Evolutionary conservation across 306 rosid genomes (phyloP), one percentile per base, ranked within the genome.

Genomic region (Acmispon strigosus): DNA sequence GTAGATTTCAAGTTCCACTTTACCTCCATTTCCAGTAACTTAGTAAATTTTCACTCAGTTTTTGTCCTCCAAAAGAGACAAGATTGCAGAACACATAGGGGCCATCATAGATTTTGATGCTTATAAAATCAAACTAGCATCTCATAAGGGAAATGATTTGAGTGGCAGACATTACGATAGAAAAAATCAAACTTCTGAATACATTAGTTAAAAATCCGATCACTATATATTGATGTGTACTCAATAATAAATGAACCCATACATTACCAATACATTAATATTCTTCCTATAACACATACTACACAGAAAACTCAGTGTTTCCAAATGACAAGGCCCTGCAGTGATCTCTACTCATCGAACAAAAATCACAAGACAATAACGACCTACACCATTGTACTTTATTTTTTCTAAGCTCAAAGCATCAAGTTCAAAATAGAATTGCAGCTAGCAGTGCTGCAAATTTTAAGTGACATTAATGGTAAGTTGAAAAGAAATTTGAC

Each of bases 371-470:
- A 73, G 56, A 50, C 53, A 81, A 59, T 55, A 78, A 69, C 58
- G 47, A 47, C 52, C 75, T 36, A 64, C 14, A 65, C 56, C 72
- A 59, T 66, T 66, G 65, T 53, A 75, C 58, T 70, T 82, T 75
- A 78, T 83, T 75, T 65, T 53, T 47, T 75, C 66, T 71, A 72
- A 65, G 7, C 65, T 70, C 64, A 65, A 70, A 82, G 27, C 78
- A 65, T 19, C 11, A 74, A 62, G 37, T 24, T 44, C 19, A 70
- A 56, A 24, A 39, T 24, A 44, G 51, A 70, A 71, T 74, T 50
- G 36, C 83, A 82, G 80, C 67, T 36, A 62, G 8, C 55, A 69
- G 52, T 62, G 86, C 81, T 70, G 81, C 76, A 82, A 74, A 69
- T 44, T 48, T 41, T 7, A 60, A 73, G 22, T 11, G 61, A 62